These are phyloP conservation scores for Dioscorea cayenensis DNA, from an alignment of 116 monocot genomes.

Conservation along the genomic window DNA sequence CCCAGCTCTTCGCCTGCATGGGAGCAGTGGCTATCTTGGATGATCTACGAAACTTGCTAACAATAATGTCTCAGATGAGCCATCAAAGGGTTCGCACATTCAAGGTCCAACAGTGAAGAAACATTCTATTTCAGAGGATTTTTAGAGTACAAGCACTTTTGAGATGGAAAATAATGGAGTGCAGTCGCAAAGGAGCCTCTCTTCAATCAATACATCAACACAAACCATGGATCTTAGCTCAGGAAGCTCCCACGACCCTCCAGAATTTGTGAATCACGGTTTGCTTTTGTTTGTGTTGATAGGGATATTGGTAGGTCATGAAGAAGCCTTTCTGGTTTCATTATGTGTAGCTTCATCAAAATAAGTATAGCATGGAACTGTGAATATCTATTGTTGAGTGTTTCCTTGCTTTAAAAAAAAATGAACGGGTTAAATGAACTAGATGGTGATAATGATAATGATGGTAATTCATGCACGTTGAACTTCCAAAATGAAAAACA, in stretches of 20 bases:
- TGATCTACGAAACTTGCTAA: conserved; percentile 80
- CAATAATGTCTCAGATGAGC: conserved; percentile 84
- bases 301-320: too few species aligned
- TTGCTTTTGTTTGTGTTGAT: too few species aligned
- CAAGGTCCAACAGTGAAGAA: conserved; percentile 65
- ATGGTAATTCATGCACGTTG: too few species aligned
- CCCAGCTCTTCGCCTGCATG: conserved; percentile 44
- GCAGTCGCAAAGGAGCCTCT: conserved; percentile 82
- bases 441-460: too few species aligned
- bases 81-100: conserved; percentile 75
- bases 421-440: too few species aligned
- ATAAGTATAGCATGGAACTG: too few species aligned
- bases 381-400: too few species aligned
- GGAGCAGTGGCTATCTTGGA: conserved; percentile 98
- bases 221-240: conserved; percentile 47
- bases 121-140: conserved; percentile 61
- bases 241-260: conserved; percentile 47
- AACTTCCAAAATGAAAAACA: too few species aligned
- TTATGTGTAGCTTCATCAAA: too few species aligned
- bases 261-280: conserved; percentile 95
- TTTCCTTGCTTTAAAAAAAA: too few species aligned
- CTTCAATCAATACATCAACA: conserved; percentile 73
- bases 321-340: too few species aligned
- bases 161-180: conserved; percentile 92
- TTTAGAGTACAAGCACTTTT: conserved; percentile 90